Conservation (phyloP, 768 basidiomycete genomes). For the Kwoniella shandongensis region DNA sequence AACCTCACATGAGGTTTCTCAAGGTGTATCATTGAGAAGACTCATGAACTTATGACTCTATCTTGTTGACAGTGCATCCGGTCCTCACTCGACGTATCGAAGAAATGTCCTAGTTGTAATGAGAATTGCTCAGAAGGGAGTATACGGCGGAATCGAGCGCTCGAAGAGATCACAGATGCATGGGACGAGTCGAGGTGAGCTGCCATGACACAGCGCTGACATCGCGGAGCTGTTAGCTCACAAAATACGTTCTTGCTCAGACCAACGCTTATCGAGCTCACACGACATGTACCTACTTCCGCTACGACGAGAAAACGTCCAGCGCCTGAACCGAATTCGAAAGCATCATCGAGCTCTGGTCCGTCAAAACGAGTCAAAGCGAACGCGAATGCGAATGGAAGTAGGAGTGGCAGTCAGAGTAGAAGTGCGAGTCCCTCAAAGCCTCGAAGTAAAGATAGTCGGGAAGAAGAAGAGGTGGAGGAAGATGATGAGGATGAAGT, state of each 20-base stretch:
- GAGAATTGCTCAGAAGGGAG: slow-evolving; percentile 63
- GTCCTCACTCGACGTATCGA: slow-evolving; percentile 60
- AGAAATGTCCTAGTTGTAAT: slow-evolving; percentile 73
- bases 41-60: background rate
- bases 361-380: background rate
- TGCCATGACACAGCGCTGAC: background rate
- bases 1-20: too few relatives aligned
- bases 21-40: background rate
- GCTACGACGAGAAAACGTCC: slow-evolving; percentile 7
- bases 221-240: slow-evolving; percentile 3
- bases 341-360: slow-evolving; percentile 3
- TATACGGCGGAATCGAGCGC: slow-evolving; percentile 65
- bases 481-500: slow-evolving; percentile 22
- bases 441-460: slow-evolving; percentile 1
- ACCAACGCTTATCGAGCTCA: slow-evolving; percentile 20
- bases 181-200: slow-evolving; percentile 70
- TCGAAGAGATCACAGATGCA: slow-evolving; percentile 69
- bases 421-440: slow-evolving; percentile 19
- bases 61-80: slow-evolving; percentile 66
- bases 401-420: slow-evolving; percentile 16
- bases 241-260: slow-evolving; percentile 8
- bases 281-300: slow-evolving; percentile 2
- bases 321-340: slow-evolving; percentile 1
- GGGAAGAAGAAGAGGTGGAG: background rate
- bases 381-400: slow-evolving; percentile 6